Evolutionary conservation across 2,329 filamentous ascomycete species (phyloP), one percentile per base, ranked within the genome.

Genomic region (Gremmenia infestans): DNA sequence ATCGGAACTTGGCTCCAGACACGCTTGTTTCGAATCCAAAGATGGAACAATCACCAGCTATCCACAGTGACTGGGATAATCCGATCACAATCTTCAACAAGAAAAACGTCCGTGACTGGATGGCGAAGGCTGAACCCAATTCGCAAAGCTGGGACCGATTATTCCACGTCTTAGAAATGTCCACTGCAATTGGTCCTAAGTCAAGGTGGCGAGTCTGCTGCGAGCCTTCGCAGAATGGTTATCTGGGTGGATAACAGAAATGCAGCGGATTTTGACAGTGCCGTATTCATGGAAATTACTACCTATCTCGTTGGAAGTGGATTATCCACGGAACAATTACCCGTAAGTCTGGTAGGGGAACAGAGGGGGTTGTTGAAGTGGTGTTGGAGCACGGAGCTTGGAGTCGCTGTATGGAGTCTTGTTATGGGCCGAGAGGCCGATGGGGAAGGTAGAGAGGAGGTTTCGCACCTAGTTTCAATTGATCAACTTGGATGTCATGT

Each of bases 101-200:
- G 0, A 57, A 61, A 11, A 50, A 60, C 2, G 67, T 65, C 25
- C 66, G 68, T 52, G 51, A 66, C 7, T 49, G 59, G 28, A 56
- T 56, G 50, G 65, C 1, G 48, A 57, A 0, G n/a, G n/a, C n/a
- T n/a, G n/a, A n/a, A n/a, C n/a, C n/a, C n/a, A 57, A 54, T 28
- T 72, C 53, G 5, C 74, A 78, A 54, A 62, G 67, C 1, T 79
- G 75, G 56, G 74, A 79, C 60, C 73, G 79, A 48, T 76, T 73
- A 66, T 82, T 83, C 70, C 72, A 73, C 35, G 77, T 77, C 65
- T 76, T 66, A 55, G 81, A 80, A 6, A 78, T 80, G 70, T 69
- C 4, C 80, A 83, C 65, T 83, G 80, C 63, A 64, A 59, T 25
- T 4, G 80, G 81, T 14, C 71, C 68, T 0, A 78, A 79, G 1